Percentiles rank a stretch among this genome's conserved stretches.
phyloP scores from a whole-genome alignment of 2,329 filamentous ascomycete species.

The Parafenestella ontariensis region DNA sequence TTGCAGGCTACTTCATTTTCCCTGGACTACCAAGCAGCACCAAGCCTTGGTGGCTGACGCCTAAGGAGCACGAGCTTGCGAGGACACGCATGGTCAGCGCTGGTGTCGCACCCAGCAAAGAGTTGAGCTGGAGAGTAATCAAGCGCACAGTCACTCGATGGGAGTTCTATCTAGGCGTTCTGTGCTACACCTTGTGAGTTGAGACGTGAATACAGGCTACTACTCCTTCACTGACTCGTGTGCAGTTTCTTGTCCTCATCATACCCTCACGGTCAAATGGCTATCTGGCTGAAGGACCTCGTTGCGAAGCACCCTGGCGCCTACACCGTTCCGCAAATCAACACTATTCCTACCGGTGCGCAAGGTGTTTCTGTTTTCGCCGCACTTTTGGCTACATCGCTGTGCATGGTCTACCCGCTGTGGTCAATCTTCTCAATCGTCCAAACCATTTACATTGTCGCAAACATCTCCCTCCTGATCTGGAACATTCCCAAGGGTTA shows the following conservation, averaged over 20 bases:
- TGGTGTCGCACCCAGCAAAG: slow-evolving; percentile 49
- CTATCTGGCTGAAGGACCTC: slow-evolving; percentile 60
- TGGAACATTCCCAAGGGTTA: slow-evolving; percentile 59
- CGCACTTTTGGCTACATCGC: slow-evolving; percentile 58
- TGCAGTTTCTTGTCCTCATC: slow-evolving; percentile 42
- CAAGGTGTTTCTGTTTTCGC: slow-evolving; percentile 58
- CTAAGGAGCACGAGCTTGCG: slow-evolving; percentile 41
- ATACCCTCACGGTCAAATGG: slow-evolving; percentile 60
- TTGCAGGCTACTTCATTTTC: slow-evolving; percentile 63
- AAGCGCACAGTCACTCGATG: slow-evolving; percentile 57
- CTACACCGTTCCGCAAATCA: slow-evolving; percentile 58
- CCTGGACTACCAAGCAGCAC: slow-evolving; percentile 60
- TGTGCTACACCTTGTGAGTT: slow-evolving; percentile 58
- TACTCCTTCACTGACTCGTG: slow-evolving; percentile 2
- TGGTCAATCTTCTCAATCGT: slow-evolving; percentile 58
- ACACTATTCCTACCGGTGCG: slow-evolving; percentile 58
- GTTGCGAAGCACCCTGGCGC: slow-evolving; percentile 39
- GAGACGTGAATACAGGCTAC: too few species aligned
- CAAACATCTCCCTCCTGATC: slow-evolving; percentile 56
- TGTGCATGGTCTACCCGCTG: slow-evolving; percentile 59
- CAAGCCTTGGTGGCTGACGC: slow-evolving; percentile 58
- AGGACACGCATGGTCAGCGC: slow-evolving; percentile 37
- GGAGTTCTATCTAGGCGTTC: slow-evolving; percentile 61
- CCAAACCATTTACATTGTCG: slow-evolving; percentile 52
- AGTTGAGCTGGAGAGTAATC: slow-evolving; percentile 53